Base-by-base conservation (phyloP, 768 basidiomycete genomes). In the Tulasnella sp. region DNA sequence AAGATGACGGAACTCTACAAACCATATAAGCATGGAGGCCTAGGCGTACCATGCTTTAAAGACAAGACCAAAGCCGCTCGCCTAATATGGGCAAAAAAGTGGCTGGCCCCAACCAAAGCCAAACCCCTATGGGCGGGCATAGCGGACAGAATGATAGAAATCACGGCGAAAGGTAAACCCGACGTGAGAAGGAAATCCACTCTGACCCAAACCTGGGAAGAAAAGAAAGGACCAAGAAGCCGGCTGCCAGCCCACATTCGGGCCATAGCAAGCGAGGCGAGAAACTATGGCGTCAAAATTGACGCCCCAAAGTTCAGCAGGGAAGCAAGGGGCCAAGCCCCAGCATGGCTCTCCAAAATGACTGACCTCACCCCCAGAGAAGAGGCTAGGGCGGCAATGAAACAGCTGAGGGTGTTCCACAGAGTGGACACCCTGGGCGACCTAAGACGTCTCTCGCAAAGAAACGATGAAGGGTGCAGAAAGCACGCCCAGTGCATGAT, bases 1-100 rank as follows among this genome's bases (percentile, higher is more conserved):
- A 23, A 42, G 18, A 40, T 76, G 44, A 15, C 57, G n/a, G 75
- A 74, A 26, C 75, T 76, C n/a, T 76, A 67, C 61, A 32, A 69
- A 35, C 67, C 75, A 6, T 13, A 13, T 7, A 3, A 18, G 2
- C 3, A 42, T 4, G 75, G 75, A 18, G 75, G 75, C 11, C 37
- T 71, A 1, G 55, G 55, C 2, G 16, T 76, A 6, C 75, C 48
- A 40, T 37, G 20, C 9, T 26, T 76, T 10, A n/a, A n/a, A 29
- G 51, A n/a, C 20, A 76, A 32, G 18, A 18, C 73, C 32, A 13
- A 5, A 76, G 75, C 75, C 5, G 51, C 29, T 3, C 5, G 57
- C 7, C 51, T 76, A 9, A 76, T 10, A 5, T 76, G 75, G 75
- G 57, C 55, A 2, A 32, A 42, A 23, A 69, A 74, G n/a, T 57